Evolutionary conservation across 768 basidiomycete genomes (phyloP).

Genomic region (Kwoniella mangroviensis): DNA sequence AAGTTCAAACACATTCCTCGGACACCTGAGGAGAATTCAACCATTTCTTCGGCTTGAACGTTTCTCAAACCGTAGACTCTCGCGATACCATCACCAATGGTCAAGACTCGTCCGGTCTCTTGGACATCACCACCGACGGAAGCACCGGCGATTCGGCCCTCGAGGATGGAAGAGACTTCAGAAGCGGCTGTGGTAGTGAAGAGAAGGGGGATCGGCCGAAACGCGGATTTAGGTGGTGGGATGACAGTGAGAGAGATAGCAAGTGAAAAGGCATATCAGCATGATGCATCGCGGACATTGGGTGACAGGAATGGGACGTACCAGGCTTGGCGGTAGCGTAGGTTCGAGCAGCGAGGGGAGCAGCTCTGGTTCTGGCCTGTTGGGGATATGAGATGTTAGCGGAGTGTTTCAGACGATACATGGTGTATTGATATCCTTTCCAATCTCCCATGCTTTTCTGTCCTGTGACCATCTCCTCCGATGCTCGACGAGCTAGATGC

Average conservation of each 20-base stretch:
- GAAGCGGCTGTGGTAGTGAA: constrained; percentile 74
- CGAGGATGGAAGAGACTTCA: constrained; percentile 98
- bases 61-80: constrained; percentile 99
- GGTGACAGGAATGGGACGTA: constrained; percentile 60
- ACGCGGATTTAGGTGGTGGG: background rate
- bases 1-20: constrained; percentile 99
- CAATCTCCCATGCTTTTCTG: background rate
- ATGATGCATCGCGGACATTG: constrained; percentile 11
- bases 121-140: constrained; percentile 91
- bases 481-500: background rate
- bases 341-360: constrained; percentile 58
- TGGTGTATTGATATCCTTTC: background rate
- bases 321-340: constrained; percentile 99
- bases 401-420: background rate
- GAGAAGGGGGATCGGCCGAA: constrained; percentile 16
- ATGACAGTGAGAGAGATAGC: background rate
- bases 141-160: constrained; percentile 94
- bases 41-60: constrained; percentile 99
- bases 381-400: constrained; percentile 30
- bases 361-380: constrained; percentile 56
- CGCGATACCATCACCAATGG: constrained; percentile 92
- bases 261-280: background rate
- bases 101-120: constrained; percentile 98
- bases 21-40: constrained; percentile 99
- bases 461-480: constrained; percentile 8